phyloP scores from a whole-genome alignment of 805 yeast species.

The Ogataea parapolymorpha region DNA sequence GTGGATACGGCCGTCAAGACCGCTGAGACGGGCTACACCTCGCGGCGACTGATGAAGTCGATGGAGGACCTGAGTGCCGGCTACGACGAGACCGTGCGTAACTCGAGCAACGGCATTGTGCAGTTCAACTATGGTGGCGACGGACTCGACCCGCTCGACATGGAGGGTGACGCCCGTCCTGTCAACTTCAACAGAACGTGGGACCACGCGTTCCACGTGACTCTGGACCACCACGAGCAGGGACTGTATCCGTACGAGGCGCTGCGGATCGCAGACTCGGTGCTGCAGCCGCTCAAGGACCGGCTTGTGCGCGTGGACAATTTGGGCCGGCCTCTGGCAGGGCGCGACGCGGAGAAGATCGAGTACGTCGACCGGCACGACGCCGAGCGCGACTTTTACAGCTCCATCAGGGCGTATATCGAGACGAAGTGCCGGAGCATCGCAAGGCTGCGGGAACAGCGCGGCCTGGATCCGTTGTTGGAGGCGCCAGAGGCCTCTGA shows the following conservation, averaged over 20 bases:
- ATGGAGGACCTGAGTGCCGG: conserved; percentile 91
- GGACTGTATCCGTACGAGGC: conserved; percentile 73
- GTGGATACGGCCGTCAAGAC: conserved; percentile 99
- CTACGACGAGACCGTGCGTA: conserved; percentile 92
- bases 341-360: conserved; percentile 59
- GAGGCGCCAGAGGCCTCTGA: conserved; percentile 33
- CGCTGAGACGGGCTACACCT: conserved; percentile 98
- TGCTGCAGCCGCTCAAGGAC: conserved; percentile 59
- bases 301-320: conserved; percentile 68
- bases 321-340: conserved; percentile 51
- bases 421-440: conserved; percentile 52
- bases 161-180: conserved; percentile 98
- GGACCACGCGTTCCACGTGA: conserved; percentile 83
- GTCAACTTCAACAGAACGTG: conserved; percentile 92
- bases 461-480: conserved; percentile 37
- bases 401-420: conserved; percentile 67
- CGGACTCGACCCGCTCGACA: conserved; percentile 95
- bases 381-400: conserved; percentile 82
- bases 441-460: conserved; percentile 54
- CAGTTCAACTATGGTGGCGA: conserved; percentile 99
- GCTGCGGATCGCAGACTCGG: conserved; percentile 47
- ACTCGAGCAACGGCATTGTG: conserved; percentile 93
- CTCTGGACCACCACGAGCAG: conserved; percentile 51
- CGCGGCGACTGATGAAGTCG: conserved; percentile 96
- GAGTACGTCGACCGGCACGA: conserved; percentile 76